Evolutionary conservation across 176 grass and related monocot genomes (phyloP).

Genomic region (Oryza rufipogon): DNA sequence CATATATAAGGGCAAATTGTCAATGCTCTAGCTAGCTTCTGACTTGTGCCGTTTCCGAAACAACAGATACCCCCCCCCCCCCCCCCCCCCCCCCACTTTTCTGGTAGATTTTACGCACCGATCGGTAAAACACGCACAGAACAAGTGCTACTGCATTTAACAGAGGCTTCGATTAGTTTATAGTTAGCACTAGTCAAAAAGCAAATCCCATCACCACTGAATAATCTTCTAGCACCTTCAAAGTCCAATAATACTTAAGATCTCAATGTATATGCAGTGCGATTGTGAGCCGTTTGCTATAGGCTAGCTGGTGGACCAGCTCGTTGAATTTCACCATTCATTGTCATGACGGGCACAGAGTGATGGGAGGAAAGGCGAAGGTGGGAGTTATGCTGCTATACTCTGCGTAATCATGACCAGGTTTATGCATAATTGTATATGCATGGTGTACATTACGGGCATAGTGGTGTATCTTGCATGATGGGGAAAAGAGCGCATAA

Average conservation of each 20-base stretch:
- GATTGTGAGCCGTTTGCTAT: not conserved
- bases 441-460: too few relatives aligned
- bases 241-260: not conserved
- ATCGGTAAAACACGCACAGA: not conserved
- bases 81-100: not conserved
- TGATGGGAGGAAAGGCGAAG: not conserved
- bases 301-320: not conserved
- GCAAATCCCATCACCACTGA: not conserved
- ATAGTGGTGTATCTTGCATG: too few relatives aligned
- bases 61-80: not conserved
- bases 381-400: not conserved
- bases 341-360: not conserved
- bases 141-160: not conserved
- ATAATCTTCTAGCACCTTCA: not conserved
- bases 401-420: too few relatives aligned
- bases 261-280: not conserved
- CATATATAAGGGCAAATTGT: not conserved
- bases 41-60: not conserved
- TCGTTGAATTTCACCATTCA: not conserved
- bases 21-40: not conserved
- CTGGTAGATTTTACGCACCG: not conserved
- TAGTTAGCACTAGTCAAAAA: not conserved
- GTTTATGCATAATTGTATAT: too few relatives aligned
- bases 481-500: too few relatives aligned
- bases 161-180: not conserved